phyloP scores from a whole-genome alignment of 2,329 filamentous ascomycete species.

The Tolypocladium inflatum region DNA sequence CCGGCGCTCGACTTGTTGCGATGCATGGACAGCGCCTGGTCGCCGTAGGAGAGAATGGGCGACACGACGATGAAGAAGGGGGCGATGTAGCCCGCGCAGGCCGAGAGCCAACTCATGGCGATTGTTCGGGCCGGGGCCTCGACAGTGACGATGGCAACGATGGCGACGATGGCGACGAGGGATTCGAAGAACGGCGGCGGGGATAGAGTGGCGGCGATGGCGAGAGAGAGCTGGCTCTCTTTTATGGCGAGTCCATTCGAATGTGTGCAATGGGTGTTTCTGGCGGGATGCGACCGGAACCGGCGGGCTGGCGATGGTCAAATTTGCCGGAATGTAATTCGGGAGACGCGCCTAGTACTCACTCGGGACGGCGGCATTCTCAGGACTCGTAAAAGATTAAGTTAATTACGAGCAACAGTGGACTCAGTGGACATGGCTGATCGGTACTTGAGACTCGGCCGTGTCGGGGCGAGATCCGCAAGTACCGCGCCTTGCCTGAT shows the following conservation, averaged over 20 bases:
- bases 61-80: conserved; percentile 55
- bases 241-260: neutral
- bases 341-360: neutral
- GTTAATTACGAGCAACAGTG: neutral
- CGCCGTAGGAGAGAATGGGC: conserved; percentile 54
- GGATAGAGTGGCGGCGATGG: too few species aligned
- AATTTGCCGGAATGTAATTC: neutral
- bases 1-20: conserved; percentile 53
- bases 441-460: neutral
- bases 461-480: neutral
- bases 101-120: conserved; percentile 33
- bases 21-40: conserved; percentile 58
- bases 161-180: too few species aligned
- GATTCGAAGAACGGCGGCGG: too few species aligned
- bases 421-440: neutral
- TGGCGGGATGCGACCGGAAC: neutral
- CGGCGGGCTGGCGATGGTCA: neutral
- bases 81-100: conserved; percentile 46
- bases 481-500: neutral
- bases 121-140: neutral
- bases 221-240: neutral
- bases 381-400: neutral
- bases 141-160: neutral
- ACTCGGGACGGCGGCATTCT: too few species aligned
- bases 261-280: neutral